These are phyloP conservation scores for Limtongia smithiae DNA, from an alignment of 805 yeast genomes.

Conservation along the genomic window DNA sequence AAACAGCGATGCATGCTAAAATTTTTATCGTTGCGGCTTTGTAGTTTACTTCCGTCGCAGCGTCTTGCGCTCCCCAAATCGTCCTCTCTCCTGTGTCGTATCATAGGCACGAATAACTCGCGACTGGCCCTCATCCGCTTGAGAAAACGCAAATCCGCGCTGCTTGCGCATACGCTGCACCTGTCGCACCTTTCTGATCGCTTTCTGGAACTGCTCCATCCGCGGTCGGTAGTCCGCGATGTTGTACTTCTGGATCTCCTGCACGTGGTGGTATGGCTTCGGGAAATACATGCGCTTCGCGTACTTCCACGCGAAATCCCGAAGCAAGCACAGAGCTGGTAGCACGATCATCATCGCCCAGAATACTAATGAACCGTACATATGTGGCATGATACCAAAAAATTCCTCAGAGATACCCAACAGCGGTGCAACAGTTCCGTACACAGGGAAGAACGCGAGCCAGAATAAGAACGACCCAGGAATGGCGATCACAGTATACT, in stretches of 20 bases:
- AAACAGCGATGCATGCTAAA: too few species aligned
- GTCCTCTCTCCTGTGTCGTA: slow-evolving; percentile 79
- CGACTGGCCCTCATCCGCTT: slow-evolving; percentile 92
- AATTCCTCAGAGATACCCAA: slow-evolving; percentile 80
- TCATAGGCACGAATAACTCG: slow-evolving; percentile 89
- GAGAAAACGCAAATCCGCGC: slow-evolving; percentile 97
- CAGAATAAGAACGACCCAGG: slow-evolving; percentile 89
- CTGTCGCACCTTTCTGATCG: slow-evolving; percentile 94
- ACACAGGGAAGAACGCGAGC: slow-evolving; percentile 82
- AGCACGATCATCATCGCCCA: slow-evolving; percentile 80
- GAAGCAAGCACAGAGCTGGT: slow-evolving; percentile 69
- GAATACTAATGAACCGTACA: slow-evolving; percentile 73
- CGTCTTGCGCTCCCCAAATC: slow-evolving; percentile 55
- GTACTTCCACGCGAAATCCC: slow-evolving; percentile 94
- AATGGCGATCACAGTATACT: slow-evolving; percentile 83
- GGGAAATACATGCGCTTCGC: slow-evolving; percentile 89
- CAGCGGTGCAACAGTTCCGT: slow-evolving; percentile 79
- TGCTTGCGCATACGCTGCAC: slow-evolving; percentile 97
- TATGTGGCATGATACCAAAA: slow-evolving; percentile 68
- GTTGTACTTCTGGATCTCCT: slow-evolving; percentile 92
- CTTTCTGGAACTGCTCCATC: slow-evolving; percentile 93
- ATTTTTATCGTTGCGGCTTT: too few species aligned
- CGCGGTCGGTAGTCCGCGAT: slow-evolving; percentile 94
- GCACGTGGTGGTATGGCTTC: slow-evolving; percentile 89
- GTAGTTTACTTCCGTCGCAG: slow-evolving; percentile 7